Base-by-base conservation (phyloP, 345 rosid species). In the Citrus trifoliata region DNA sequence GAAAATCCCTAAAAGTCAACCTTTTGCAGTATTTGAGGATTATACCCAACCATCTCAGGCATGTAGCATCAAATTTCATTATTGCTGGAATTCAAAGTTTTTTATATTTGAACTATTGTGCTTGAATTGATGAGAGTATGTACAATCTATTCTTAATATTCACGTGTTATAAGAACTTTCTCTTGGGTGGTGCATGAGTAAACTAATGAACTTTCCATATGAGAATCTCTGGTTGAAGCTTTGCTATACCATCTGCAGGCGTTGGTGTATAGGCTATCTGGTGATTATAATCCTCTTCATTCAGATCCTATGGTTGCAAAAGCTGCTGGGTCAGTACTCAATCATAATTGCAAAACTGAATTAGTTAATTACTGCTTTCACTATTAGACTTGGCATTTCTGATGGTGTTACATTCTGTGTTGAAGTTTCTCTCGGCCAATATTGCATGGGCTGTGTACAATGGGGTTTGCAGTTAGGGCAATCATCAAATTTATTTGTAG, bases 241-340 rank as follows among this genome's bases (percentile, higher is more conserved):
- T 19, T 75, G 76, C 59, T 72, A 42, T 80, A 69, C 71, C 67
- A 67, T 73, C 78, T 74, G 88, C 89, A 96, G 99, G 99, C 99
- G 58, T 86, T 96, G 82, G 82, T 96, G 74, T 96, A 96, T 79
- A 88, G 98, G 88, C 81, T 94, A 74, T 94, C 98, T 59, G 99
- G 99, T 80, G 98, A 96, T 78, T 94, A 94, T 74, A 94, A 96
- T 84, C 99, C 97, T 82, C 82, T 96, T 77, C 99, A 93, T 86
- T 90, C 98, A 24, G 99, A 96, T 86, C 97, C 97, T 69, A 67
- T 67, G 80, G 1, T 93, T 74, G 97, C 97, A n/a, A 82, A 82
- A 85, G 83, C 75, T 78, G 97, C 97, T 53, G 99, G 97, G 97
- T 95, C 68, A 71, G 97, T 89, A 35, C 35, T 68, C 63, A 2